Conservation (phyloP, 108 stramenopile species). For the Pelagomonas calceolata region DNA sequence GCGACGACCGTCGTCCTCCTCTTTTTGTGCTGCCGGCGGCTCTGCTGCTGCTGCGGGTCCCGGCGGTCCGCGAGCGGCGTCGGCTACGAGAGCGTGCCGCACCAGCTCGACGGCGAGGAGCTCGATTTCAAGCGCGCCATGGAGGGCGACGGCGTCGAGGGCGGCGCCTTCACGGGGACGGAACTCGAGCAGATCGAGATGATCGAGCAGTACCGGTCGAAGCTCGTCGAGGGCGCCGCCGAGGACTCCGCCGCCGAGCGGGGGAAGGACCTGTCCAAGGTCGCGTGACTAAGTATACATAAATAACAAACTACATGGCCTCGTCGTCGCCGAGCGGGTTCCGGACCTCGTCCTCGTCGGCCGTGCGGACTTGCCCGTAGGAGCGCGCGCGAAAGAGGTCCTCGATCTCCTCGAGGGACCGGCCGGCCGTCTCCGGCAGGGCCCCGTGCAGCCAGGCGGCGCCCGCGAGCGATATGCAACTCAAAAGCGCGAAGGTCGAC, state of each 20-base stretch:
- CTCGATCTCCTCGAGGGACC: conserved; percentile 64
- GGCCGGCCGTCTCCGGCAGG: conserved; percentile 73
- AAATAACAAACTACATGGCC: no score
- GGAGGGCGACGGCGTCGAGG: not conserved
- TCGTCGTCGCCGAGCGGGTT: no score
- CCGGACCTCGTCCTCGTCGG: no score
- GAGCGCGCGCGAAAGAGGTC: conserved; percentile 32
- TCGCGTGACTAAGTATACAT: no score
- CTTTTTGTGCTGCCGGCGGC: no score
- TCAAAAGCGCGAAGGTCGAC: conserved; percentile 39
- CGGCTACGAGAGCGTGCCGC: no score
- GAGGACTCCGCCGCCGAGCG: not conserved
- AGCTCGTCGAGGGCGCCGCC: not conserved
- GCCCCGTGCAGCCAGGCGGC: conserved; percentile 35
- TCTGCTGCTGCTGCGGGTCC: no score
- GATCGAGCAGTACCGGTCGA: not conserved
- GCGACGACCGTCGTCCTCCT: no score
- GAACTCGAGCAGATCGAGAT: not conserved
- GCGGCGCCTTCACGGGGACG: not conserved
- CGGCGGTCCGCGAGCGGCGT: no score
- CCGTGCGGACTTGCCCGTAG: no score
- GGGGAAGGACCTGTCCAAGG: no score
- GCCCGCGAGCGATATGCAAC: conserved; percentile 15
- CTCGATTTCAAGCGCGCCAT: not conserved
- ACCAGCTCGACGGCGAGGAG: not conserved